These are phyloP conservation scores for Tylopilus sp. DNA, from an alignment of 768 basidiomycete species.

Conservation along the genomic window DNA sequence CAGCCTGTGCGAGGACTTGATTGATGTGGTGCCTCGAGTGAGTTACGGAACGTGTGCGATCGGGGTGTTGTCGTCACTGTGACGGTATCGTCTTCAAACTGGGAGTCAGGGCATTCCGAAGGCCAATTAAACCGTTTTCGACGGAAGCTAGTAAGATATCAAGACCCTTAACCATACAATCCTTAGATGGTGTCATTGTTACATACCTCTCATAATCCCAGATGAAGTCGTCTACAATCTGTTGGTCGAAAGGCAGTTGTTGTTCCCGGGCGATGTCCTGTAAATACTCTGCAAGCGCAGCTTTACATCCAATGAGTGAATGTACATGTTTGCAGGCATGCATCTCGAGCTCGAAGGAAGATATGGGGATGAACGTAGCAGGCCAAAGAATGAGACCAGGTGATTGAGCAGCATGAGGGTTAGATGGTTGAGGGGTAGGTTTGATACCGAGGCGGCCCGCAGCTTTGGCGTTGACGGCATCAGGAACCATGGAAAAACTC, in stretches of 20 bases:
- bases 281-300: slow-evolving; percentile 52
- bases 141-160: slow-evolving; percentile 48
- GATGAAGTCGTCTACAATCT: slow-evolving; percentile 25
- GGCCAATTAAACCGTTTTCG: slow-evolving; percentile 71
- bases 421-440: slow-evolving; percentile 12
- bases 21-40: slow-evolving; percentile 13
- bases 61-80: slow-evolving; percentile 22
- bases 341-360: slow-evolving; percentile 65
- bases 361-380: slow-evolving; percentile 54
- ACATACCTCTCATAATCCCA: slow-evolving; percentile 39
- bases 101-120: slow-evolving; percentile 38
- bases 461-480: slow-evolving; percentile 34
- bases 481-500: slow-evolving; percentile 24
- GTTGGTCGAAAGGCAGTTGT: slow-evolving; percentile 16
- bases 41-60: slow-evolving; percentile 17
- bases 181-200: neutral
- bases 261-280: slow-evolving; percentile 30
- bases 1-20: slow-evolving; percentile 7
- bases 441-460: slow-evolving; percentile 38
- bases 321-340: slow-evolving; percentile 71
- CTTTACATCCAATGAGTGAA: slow-evolving; percentile 57
- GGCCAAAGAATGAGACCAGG: slow-evolving; percentile 63
- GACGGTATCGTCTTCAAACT: slow-evolving; percentile 19
- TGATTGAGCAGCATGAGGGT: slow-evolving; percentile 45
- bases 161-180: slow-evolving; percentile 5